Conservation (phyloP, 129 eudicot genomes). For the Chrysanthemum seticuspe region DNA sequence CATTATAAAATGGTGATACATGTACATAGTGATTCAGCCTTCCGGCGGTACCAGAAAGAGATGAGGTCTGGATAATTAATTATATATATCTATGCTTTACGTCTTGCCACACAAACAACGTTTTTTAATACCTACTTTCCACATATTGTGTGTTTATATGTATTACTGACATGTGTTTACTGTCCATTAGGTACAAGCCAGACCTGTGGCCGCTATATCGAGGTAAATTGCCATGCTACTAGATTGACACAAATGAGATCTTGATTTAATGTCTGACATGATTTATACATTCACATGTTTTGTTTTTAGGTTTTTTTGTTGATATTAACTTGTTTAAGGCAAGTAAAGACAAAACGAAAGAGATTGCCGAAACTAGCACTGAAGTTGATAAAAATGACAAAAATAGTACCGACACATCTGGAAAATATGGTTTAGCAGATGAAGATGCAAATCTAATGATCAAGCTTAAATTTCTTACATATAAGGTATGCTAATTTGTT, state of each 20-base stretch:
- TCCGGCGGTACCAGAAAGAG: constrained; percentile 89
- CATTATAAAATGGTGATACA: constrained; percentile 89
- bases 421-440: constrained; percentile 69
- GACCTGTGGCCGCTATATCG: constrained; percentile 94
- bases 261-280: not conserved
- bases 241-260: constrained; percentile 6
- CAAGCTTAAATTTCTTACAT: constrained; percentile 88
- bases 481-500: constrained; percentile 55
- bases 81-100: not conserved
- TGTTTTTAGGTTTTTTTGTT: constrained; percentile 78
- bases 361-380: constrained; percentile 34
- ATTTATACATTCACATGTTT: constrained; percentile 16
- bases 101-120: constrained; percentile 19
- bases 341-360: constrained; percentile 51
- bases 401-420: constrained; percentile 33
- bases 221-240: constrained; percentile 47
- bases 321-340: constrained; percentile 84
- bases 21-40: constrained; percentile 83
- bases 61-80: constrained; percentile 50
- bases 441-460: constrained; percentile 96
- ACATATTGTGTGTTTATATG: not conserved
- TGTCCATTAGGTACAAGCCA: constrained; percentile 60
- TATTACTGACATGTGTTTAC: constrained; percentile 19
- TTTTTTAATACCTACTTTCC: constrained; percentile 2
- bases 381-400: constrained; percentile 28